These are phyloP conservation scores for Arthrinium puccinioides DNA, from an alignment of 2,329 filamentous ascomycete genomes.

Conservation along the genomic window DNA sequence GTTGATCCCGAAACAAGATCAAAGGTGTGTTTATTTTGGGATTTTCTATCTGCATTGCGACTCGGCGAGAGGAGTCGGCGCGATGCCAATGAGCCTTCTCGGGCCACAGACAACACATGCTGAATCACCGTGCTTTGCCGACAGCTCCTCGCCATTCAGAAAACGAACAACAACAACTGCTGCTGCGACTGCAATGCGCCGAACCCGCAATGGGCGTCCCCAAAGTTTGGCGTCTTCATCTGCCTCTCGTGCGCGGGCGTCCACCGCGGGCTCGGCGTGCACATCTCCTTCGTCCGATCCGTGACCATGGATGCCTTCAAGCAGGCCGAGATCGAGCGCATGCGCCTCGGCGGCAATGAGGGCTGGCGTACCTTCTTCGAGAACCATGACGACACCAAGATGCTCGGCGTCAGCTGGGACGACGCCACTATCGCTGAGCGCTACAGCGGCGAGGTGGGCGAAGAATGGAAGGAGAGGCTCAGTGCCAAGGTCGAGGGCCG, in stretches of 20 bases:
- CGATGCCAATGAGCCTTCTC: too few species aligned
- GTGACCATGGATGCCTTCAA: constrained; percentile 99
- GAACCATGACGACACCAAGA: constrained; percentile 56
- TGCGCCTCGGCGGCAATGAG: constrained; percentile 87
- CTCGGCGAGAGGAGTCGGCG: not conserved
- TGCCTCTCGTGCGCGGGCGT: constrained; percentile 93
- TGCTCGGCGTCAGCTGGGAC: constrained; percentile 68
- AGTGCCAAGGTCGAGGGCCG: constrained; percentile 80
- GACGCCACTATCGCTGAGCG: constrained; percentile 84
- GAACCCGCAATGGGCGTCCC: constrained; percentile 94
- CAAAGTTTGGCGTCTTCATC: constrained; percentile 98
- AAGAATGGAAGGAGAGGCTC: constrained; percentile 91
- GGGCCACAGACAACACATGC: too few species aligned
- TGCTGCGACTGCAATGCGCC: constrained; percentile 96
- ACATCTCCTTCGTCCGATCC: constrained; percentile 96
- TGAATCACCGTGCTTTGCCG: too few species aligned
- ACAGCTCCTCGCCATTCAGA: constrained; percentile 79
- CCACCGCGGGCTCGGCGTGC: constrained; percentile 89
- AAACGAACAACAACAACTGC: constrained; percentile 77
- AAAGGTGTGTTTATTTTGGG: constrained; percentile 54
- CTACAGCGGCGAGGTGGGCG: constrained; percentile 82
- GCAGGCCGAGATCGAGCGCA: constrained; percentile 80
- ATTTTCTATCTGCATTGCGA: not conserved
- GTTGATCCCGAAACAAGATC: constrained; percentile 95
- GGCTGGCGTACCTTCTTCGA: constrained; percentile 86